Conservation (phyloP, 2,329 filamentous ascomycete genomes). For the Periglandula ipomoeae region DNA sequence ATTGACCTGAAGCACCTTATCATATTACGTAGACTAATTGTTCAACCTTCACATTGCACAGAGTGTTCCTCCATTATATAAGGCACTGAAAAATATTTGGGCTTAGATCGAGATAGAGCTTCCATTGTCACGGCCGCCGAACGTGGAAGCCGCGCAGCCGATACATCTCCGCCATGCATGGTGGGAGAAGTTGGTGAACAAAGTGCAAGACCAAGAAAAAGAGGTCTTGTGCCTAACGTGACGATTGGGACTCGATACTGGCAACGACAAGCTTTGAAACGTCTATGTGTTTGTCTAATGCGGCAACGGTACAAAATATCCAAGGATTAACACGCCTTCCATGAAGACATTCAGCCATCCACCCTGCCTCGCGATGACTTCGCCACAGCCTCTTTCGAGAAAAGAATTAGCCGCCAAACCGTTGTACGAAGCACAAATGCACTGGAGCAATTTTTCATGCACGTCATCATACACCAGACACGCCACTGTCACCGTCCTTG, state of each 20-base stretch:
- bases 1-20: too few species aligned
- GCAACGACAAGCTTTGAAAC: too few species aligned
- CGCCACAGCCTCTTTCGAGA: not conserved
- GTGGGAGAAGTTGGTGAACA: constrained; percentile 31
- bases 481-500: constrained; percentile 27
- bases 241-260: too few species aligned
- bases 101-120: constrained; percentile 24
- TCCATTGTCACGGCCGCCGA: constrained; percentile 9
- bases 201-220: constrained; percentile 20
- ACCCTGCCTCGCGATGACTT: too few species aligned
- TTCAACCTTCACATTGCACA: constrained; percentile 12
- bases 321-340: too few species aligned
- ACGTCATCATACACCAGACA: constrained; percentile 19
- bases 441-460: not conserved
- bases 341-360: too few species aligned
- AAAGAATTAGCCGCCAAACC: not conserved
- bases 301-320: too few species aligned
- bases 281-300: not conserved
- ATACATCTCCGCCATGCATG: constrained; percentile 24
- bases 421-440: not conserved
- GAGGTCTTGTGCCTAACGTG: constrained; percentile 31
- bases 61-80: constrained; percentile 31
- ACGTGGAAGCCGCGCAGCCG: constrained; percentile 11
- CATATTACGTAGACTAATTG: too few species aligned
- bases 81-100: constrained; percentile 24